Evolutionary conservation across 139 green algal genomes (phyloP).

Genomic region (Chlorella ohadii): DNA sequence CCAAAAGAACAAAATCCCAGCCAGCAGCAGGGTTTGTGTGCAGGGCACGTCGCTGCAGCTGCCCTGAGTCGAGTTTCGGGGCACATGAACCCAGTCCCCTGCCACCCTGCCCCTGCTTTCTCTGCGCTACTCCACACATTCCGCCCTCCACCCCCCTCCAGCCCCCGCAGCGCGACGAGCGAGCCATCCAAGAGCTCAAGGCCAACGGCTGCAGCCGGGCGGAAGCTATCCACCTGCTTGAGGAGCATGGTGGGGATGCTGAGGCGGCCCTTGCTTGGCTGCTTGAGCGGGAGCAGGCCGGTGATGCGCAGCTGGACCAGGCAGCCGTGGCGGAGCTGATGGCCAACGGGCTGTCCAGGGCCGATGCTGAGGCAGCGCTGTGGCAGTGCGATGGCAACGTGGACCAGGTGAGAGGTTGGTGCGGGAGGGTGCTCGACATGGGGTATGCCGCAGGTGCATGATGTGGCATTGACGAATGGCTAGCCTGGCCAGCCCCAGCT

Average conservation of each 20-base stretch:
- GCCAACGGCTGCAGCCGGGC: not conserved
- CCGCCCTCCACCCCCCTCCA: not conserved
- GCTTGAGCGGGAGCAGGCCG: not conserved
- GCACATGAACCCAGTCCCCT: no score
- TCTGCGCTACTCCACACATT: no score
- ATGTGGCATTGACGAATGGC: no score
- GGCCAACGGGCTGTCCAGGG: not conserved
- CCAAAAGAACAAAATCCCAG: no score
- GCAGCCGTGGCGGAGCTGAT: not conserved
- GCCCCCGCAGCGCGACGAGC: not conserved
- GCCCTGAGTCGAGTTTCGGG: no score
- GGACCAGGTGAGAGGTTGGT: not conserved
- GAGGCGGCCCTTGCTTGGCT: not conserved
- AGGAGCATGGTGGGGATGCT: not conserved
- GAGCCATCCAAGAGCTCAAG: not conserved
- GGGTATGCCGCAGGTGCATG: no score
- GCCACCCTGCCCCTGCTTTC: no score
- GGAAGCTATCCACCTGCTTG: not conserved
- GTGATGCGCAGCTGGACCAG: no score
- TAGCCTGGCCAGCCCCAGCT: no score
- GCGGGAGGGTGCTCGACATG: not conserved
- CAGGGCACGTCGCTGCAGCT: no score
- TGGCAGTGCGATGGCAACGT: not conserved
- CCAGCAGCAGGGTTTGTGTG: no score
- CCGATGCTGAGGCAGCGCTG: not conserved